Conservation (phyloP, 2,329 filamentous ascomycete genomes). For the Graphium sp. region DNA sequence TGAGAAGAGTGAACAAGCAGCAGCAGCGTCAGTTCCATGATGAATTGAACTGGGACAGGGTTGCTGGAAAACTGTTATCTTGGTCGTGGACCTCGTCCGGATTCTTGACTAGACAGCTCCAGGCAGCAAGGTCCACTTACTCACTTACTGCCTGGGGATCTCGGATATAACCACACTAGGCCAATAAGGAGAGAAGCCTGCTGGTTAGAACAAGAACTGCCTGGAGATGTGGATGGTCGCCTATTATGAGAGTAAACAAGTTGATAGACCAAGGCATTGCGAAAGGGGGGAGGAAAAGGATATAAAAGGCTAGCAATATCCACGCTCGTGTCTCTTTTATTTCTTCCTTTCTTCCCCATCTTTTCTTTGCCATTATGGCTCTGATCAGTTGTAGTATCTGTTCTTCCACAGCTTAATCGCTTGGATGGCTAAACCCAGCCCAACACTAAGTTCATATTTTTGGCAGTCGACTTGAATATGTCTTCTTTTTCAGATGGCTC, state of each 20-base stretch:
- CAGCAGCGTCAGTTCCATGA: neutral
- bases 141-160: neutral
- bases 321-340: conserved; percentile 1
- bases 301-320: neutral
- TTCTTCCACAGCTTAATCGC: conserved; percentile 11
- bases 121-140: no score
- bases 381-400: conserved; percentile 12
- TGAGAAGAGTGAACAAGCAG: conserved; percentile 11
- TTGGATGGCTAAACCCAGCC: conserved; percentile 6
- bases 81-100: no score
- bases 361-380: conserved; percentile 10
- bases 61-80: no score
- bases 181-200: no score
- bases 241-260: neutral
- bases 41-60: no score
- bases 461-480: conserved; percentile 4
- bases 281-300: neutral
- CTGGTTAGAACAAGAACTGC: no score
- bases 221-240: neutral
- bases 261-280: neutral
- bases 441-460: conserved; percentile 8
- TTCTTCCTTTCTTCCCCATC: conserved; percentile 7
- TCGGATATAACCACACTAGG: neutral
- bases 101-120: no score
- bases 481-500: neutral